Conservation (phyloP, 352 stramenopile genomes). For the Pythium periplocum region DNA sequence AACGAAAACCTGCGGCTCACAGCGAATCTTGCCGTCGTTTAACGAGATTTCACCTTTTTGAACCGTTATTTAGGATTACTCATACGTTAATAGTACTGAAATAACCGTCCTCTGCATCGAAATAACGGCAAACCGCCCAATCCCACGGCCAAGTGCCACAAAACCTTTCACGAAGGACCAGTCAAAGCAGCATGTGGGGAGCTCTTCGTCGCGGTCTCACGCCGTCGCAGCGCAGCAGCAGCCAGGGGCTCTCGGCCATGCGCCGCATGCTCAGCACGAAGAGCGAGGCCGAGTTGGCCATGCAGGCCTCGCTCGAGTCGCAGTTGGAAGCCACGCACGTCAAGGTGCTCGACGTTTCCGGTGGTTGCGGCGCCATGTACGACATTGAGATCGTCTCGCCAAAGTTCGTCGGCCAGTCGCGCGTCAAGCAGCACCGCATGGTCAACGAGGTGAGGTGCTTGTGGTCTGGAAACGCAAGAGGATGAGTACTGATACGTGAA, state of each 20-base stretch:
- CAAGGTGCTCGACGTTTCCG: conserved; percentile 83
- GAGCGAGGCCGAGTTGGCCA: conserved; percentile 55
- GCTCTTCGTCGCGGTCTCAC: too few relatives aligned
- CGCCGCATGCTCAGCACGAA: conserved; percentile 18
- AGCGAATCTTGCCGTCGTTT: too few relatives aligned
- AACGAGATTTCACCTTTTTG: too few relatives aligned
- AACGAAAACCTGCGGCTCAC: too few relatives aligned
- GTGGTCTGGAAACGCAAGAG: too few relatives aligned
- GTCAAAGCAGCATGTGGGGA: too few relatives aligned
- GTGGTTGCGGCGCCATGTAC: conserved; percentile 87
- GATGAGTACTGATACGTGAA: neutral
- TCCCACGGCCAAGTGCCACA: too few relatives aligned
- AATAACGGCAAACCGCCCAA: too few relatives aligned
- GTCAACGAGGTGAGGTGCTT: conserved; percentile 65
- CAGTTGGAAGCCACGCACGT: conserved; percentile 72
- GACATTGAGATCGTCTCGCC: conserved; percentile 81
- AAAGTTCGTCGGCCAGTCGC: conserved; percentile 71
- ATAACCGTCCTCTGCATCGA: too few relatives aligned
- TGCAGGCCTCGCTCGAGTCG: conserved; percentile 52
- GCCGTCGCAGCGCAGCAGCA: neutral
- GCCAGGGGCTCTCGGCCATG: neutral
- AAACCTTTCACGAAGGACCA: too few relatives aligned
- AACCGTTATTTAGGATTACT: too few relatives aligned
- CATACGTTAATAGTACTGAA: too few relatives aligned
- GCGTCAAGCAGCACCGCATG: conserved; percentile 85